phyloP scores from a whole-genome alignment of 352 stramenopile genomes.

The Phytophthora pinifolia region DNA sequence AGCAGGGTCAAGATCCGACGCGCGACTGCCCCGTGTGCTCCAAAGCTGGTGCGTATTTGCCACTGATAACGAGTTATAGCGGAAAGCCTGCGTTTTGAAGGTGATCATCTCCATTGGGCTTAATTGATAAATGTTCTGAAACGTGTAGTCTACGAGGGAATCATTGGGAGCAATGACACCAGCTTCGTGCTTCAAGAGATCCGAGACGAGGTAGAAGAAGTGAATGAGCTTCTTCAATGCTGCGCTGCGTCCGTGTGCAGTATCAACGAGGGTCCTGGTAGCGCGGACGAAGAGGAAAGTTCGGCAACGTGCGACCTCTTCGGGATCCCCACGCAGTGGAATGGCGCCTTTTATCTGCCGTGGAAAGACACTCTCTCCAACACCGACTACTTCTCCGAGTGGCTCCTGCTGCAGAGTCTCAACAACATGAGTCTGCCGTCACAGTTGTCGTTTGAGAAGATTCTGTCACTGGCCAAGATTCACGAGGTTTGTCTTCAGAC shows the following conservation, averaged over 20 bases:
- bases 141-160: constrained; percentile 64
- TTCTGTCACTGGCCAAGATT: constrained; percentile 53
- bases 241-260: constrained; percentile 54
- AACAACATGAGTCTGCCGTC: constrained; percentile 79
- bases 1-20: constrained; percentile 73
- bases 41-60: constrained; percentile 38
- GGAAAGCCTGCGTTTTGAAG: too few species aligned
- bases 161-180: constrained; percentile 59
- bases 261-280: constrained; percentile 2
- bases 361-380: constrained; percentile 76
- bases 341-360: constrained; percentile 71
- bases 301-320: constrained; percentile 55
- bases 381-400: constrained; percentile 77
- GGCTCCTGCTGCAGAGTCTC: constrained; percentile 66
- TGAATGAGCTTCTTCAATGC: constrained; percentile 70
- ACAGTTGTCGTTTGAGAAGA: constrained; percentile 60
- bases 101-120: too few species aligned
- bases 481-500: constrained; percentile 43
- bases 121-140: neutral
- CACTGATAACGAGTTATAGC: too few species aligned
- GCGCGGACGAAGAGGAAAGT: neutral
- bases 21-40: constrained; percentile 67
- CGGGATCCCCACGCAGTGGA: constrained; percentile 60
- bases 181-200: constrained; percentile 62
- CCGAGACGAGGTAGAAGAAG: constrained; percentile 44